Evolutionary conservation across 495 filamentous ascomycete genomes (phyloP), one percentile per base, ranked within the genome.

Genomic region (Recurvomyces mirabilis): DNA sequence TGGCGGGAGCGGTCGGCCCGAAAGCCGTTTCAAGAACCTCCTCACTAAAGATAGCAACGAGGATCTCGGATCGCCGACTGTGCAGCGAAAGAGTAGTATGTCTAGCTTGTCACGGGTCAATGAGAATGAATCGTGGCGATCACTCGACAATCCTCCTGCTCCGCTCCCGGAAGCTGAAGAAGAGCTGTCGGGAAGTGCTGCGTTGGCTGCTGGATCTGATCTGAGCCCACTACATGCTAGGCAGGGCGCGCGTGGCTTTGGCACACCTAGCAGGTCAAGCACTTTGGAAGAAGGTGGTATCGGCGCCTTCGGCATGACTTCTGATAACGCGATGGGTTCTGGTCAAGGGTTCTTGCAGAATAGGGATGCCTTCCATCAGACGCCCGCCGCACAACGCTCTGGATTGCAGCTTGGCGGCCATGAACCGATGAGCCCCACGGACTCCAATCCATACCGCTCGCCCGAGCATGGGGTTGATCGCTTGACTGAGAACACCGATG

Each of bases 381-480:
- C 70, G 51, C 78, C 69, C 53, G 72, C 67, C 33, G 74, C 53
- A 44, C 71, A 68, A 39, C 65, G 71, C 30, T 63, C 68, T 37
- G 70, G 28, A n/a, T 17, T 17, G 17, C 25, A 32, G 4, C 3
- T 64, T 37, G 68, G 73, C 15, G 57, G 60, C 38, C 56, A 69
- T 42, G 83, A 87, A 49, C 79, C 80, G 5, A 73, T 83, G 48
- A 96, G 93, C 56, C 93, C 91, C 26, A 91, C 89, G 0, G 87
- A 94, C 48, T 96, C 91, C 0, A 98, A 98, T 61, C 93, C 91
- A n/a, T 98, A 88, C 56, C 82, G 84, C 51, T 96, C 89, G 60
- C 93, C 91, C 7, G 77, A 83, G n/a, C 82, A 87, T 14, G 76
- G 77, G 24, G 69, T 69, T 0, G 79, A 87, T 19, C 69, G 28